Evolutionary conservation across 768 basidiomycete species (phyloP).

Genomic region (Lyophyllum shimeji): DNA sequence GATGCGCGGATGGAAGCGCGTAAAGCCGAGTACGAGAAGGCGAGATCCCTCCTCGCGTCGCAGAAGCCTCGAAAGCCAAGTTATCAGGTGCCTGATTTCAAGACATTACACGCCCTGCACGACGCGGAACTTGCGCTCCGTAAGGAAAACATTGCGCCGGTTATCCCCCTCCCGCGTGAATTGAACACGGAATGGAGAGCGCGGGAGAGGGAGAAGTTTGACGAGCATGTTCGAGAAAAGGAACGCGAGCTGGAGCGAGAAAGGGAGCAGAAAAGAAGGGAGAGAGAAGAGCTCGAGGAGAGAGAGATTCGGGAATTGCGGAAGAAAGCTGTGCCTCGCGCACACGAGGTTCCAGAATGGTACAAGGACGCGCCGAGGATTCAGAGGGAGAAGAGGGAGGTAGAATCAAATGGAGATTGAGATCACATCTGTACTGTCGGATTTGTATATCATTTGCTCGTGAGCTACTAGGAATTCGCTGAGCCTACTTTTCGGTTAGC

Average conservation of each 20-base stretch:
- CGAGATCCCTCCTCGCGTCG: slow-evolving; percentile 18
- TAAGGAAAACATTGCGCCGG: slow-evolving; percentile 47
- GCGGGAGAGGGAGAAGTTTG: slow-evolving; percentile 64
- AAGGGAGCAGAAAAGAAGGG: slow-evolving; percentile 45
- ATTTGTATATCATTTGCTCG: not conserved
- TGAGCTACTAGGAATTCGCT: not conserved
- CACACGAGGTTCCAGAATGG: slow-evolving; percentile 76
- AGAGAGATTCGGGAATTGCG: slow-evolving; percentile 60
- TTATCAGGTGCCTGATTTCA: slow-evolving; percentile 46
- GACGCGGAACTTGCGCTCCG: slow-evolving; percentile 40
- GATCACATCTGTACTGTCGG: not conserved
- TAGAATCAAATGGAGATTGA: slow-evolving; percentile 8
- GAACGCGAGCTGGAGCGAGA: slow-evolving; percentile 50
- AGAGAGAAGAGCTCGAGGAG: slow-evolving; percentile 57
- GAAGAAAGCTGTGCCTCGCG: slow-evolving; percentile 62
- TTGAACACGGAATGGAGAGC: slow-evolving; percentile 58
- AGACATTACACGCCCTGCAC: slow-evolving; percentile 51
- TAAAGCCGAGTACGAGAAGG: slow-evolving; percentile 35
- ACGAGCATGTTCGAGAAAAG: slow-evolving; percentile 53
- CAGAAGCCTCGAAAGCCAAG: slow-evolving; percentile 18
- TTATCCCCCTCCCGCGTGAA: slow-evolving; percentile 41
- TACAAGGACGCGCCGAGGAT: slow-evolving; percentile 66
- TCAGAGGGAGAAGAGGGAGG: slow-evolving; percentile 31
- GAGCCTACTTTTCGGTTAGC: slow-evolving; percentile 1
- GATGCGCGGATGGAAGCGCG: slow-evolving; percentile 51